Percentiles rank a stretch among this genome's conserved stretches.
These are phyloP conservation scores for Globisporangium paroecandrum DNA, from an alignment of 352 stramenopile genomes.

Conservation along the genomic window DNA sequence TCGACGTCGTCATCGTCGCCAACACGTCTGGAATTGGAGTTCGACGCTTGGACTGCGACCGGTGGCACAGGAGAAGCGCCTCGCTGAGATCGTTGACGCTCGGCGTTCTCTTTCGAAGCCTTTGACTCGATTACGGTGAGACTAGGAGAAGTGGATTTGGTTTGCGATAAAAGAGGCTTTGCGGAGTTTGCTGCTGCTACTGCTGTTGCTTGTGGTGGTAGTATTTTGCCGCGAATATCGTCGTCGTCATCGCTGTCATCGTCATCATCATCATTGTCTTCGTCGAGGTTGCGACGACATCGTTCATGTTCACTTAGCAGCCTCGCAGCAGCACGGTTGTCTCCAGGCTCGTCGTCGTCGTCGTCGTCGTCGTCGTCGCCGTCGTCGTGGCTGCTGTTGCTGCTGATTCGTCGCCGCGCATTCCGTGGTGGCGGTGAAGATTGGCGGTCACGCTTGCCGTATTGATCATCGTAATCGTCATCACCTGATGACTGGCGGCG, in stretches of 20 bases:
- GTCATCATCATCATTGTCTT: not conserved
- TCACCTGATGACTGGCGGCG: constrained; percentile 4
- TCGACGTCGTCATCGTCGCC: constrained; percentile 19
- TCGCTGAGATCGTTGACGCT: not conserved
- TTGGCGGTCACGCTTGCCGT: not conserved
- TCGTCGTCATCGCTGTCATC: constrained; percentile 15
- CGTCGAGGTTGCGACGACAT: not conserved
- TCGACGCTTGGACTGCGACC: constrained; percentile 4
- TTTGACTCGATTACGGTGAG: constrained; percentile 11
- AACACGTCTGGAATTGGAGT: not conserved
- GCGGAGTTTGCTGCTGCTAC: constrained; percentile 10
- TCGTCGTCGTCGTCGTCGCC: not conserved
- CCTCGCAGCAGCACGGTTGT: not conserved
- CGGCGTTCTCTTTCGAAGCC: not conserved
- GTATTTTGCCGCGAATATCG: constrained; percentile 10
- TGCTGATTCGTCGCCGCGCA: constrained; percentile 1
- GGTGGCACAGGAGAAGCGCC: constrained; percentile 13
- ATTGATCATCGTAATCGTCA: not conserved
- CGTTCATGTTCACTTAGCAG: not conserved
- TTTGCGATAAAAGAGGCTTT: constrained; percentile 55
- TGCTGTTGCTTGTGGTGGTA: not conserved
- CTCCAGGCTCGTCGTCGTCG: not conserved
- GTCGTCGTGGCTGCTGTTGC: not conserved
- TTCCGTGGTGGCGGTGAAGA: not conserved
- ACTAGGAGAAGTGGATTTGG: constrained; percentile 42